Evolutionary conservation across 164 flowering plant species (phyloP), one percentile per base, ranked within the genome.

Genomic region (Macadamia integrifolia): DNA sequence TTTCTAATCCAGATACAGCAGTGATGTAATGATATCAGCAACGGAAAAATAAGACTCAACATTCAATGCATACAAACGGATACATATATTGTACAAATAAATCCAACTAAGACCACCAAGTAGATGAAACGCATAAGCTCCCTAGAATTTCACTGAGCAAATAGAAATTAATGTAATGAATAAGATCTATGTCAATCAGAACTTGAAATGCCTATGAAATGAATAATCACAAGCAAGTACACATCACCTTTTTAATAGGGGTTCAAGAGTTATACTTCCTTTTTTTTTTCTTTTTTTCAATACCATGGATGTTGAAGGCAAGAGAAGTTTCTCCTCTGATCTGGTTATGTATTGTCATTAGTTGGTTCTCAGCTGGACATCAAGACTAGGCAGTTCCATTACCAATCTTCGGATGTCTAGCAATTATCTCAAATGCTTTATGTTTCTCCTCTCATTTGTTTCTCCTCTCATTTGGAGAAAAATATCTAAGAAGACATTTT

Each of bases 1-100:
- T 14, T 66, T 18, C 62, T 8, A 30, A 23, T 1, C 55, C n/a
- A 30, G 13, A 11, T 9, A 58, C 13, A 28, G 1, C 58, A 42
- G 2, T 61, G 35, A 67, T 30, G 30, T 72, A 28, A 67, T 10
- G 52, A 68, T 61, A 29, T 61, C 46, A 28, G 9, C 13, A 46
- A 49, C 28, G 65, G 23, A 28, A 58, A 49, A 44, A 66, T 58
- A 28, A 64, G 53, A 59, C 58, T 56, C 70, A 62, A 73, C 80
- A 66, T 74, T 69, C 70, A 74, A 69, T 75, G 76, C 68, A 73
- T 81, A 79, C 81, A 86, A 67, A 76, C 68, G 76, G 78, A 66
- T 76, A 69, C 70, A 80, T 72, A 66, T 74, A 79, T 75, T 83
- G 48, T 78, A 80, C 88, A 83, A 69, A 72, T 73, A 70, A 67